phyloP scores from a whole-genome alignment of 148 eudicot genomes.

The Chenopodium berlandieri region DNA sequence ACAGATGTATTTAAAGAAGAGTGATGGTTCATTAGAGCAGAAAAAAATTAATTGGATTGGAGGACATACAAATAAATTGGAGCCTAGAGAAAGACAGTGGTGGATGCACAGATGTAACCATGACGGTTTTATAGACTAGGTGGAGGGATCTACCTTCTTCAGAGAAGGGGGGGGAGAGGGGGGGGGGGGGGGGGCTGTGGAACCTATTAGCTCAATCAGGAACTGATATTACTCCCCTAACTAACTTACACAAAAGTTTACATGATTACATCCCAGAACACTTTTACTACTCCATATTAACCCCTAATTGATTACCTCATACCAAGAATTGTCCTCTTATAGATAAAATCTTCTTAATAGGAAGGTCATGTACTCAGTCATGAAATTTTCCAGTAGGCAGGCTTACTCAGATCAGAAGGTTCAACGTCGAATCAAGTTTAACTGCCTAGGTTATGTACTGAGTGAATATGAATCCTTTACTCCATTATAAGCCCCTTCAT shows the following conservation, averaged over 20 bases:
- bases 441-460: neutral
- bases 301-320: neutral
- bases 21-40: neutral
- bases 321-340: neutral
- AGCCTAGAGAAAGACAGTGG: neutral
- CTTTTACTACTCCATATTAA: neutral
- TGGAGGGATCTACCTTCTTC: neutral
- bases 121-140: neutral
- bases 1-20: neutral
- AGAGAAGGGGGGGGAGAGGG: too few species aligned
- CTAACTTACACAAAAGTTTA: too few species aligned
- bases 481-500: neutral
- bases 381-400: neutral
- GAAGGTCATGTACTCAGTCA: neutral
- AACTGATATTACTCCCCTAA: too few species aligned
- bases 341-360: neutral
- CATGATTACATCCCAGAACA: neutral
- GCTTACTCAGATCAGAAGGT: too few species aligned
- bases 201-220: neutral
- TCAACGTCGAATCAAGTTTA: neutral
- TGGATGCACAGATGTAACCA: neutral
- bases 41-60: neutral
- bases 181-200: neutral
- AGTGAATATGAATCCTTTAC: neutral
- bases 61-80: neutral